A percentile compares a stretch with the other conserved stretches of the same genome.
These are phyloP conservation scores for Phyllosticta capitalensis DNA, from an alignment of 2,329 filamentous ascomycete genomes.

Conservation along the genomic window DNA sequence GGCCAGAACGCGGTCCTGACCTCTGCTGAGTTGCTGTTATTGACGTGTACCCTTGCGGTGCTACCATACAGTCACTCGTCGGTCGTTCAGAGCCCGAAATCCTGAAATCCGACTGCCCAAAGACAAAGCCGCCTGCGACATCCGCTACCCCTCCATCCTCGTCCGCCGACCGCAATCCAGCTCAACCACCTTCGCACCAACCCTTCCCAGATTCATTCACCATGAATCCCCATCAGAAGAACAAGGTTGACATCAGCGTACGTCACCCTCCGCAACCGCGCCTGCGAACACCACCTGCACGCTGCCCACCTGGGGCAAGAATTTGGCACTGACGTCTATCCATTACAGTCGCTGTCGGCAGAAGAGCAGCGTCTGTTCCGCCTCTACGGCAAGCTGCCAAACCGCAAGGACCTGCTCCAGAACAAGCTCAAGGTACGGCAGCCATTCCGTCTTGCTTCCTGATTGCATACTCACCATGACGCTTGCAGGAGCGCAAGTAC, in stretches of 20 bases:
- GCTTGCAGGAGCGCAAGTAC: conserved; percentile 72
- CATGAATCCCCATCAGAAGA: conserved; percentile 97
- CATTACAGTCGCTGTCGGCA: conserved; percentile 69
- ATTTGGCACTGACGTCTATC: background rate
- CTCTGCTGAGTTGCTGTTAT: conserved; percentile 3
- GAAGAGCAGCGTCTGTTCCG: conserved; percentile 96
- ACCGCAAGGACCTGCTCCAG: conserved; percentile 89
- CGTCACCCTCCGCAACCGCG: conserved; percentile 31
- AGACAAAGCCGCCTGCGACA: conserved; percentile 7
- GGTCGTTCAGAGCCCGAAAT: background rate
- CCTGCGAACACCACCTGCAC: background rate
- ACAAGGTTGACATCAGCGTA: conserved; percentile 95
- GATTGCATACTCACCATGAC: background rate
- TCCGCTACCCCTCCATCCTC: background rate
- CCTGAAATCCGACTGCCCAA: background rate
- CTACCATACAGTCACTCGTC: conserved; percentile 2
- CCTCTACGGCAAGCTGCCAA: conserved; percentile 95
- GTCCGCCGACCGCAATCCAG: conserved; percentile 1
- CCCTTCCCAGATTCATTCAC: conserved; percentile 14
- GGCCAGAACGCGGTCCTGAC: conserved; percentile 18
- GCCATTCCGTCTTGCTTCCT: background rate
- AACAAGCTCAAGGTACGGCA: conserved; percentile 76
- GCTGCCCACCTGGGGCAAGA: background rate
- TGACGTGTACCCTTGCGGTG: conserved; percentile 10
- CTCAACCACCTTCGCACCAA: background rate